These are phyloP conservation scores for Collybia mongolica DNA, from an alignment of 768 basidiomycete species.

Conservation along the genomic window DNA sequence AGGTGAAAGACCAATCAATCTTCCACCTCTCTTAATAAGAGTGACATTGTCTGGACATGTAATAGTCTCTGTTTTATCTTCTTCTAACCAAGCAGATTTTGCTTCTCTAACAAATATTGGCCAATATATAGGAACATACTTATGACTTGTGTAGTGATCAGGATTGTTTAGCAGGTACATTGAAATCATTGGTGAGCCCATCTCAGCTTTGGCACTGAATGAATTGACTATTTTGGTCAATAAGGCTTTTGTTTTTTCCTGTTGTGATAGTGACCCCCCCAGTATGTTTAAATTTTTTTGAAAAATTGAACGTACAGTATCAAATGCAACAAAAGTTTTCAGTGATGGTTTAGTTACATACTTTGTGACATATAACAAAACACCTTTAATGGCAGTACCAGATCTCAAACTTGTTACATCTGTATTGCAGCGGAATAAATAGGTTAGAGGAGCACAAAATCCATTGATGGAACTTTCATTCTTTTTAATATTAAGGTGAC, in stretches of 20 bases:
- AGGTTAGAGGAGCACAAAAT: conserved; percentile 28
- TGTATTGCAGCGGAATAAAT: conserved; percentile 34
- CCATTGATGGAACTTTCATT: conserved; percentile 36
- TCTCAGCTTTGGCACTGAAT: conserved; percentile 31
- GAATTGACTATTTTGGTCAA: conserved; percentile 35
- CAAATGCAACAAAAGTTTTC: conserved; percentile 37
- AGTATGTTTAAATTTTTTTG: conserved; percentile 21
- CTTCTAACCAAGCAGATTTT: conserved; percentile 8
- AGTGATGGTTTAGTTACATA: conserved; percentile 40
- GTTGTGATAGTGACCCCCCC: conserved; percentile 4
- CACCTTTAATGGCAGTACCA: conserved; percentile 37
- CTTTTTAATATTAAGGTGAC: conserved; percentile 28
- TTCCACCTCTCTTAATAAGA: conserved; percentile 14
- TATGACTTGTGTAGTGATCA: conserved; percentile 37
- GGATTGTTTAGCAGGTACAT: conserved; percentile 32
- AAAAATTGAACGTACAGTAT: conserved; percentile 23
- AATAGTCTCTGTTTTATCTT: conserved; percentile 7
- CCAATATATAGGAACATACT: conserved; percentile 33
- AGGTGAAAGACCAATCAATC: conserved; percentile 19
- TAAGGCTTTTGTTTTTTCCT: conserved; percentile 24
- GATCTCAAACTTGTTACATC: conserved; percentile 36
- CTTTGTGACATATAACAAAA: conserved; percentile 37
- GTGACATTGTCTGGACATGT: conserved; percentile 14
- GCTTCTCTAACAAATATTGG: conserved; percentile 24
- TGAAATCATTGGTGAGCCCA: conserved; percentile 34